Evolutionary conservation across 2,329 filamentous ascomycete species (phyloP).

Genomic region (Venturia nashicola): DNA sequence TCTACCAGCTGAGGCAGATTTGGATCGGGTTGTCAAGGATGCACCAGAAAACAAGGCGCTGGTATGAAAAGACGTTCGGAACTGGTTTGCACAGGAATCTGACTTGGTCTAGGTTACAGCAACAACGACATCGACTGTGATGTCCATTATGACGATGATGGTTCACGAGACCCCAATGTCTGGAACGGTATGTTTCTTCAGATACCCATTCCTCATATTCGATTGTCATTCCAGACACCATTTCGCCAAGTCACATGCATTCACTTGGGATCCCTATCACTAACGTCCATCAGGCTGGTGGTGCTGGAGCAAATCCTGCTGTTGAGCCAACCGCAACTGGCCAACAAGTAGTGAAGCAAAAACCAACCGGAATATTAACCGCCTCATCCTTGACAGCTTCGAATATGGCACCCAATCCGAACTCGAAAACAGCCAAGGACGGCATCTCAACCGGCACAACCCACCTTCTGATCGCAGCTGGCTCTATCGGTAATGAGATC

Average conservation of each 20-base stretch:
- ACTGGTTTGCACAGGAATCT: neutral
- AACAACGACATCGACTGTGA: conserved; percentile 1
- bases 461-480: conserved; percentile 27
- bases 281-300: neutral
- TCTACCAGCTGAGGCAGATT: neutral
- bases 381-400: conserved; percentile 11
- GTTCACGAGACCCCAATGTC: neutral
- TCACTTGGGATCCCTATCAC: neutral
- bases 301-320: neutral
- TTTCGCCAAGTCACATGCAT: neutral
- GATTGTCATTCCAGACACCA: neutral
- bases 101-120: neutral
- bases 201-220: neutral
- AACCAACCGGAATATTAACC: neutral
- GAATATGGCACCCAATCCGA: conserved; percentile 12
- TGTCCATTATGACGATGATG: neutral
- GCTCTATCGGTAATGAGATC: conserved; percentile 22
- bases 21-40: neutral
- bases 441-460: conserved; percentile 26
- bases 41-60: neutral
- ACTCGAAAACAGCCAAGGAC: conserved; percentile 9
- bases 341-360: neutral
- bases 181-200: neutral
- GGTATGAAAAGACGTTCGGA: neutral
- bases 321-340: neutral